Percentiles rank a stretch among this genome's conserved stretches.
Evolutionary conservation across 148 eudicot genomes (phyloP).

Genomic region (Camellia lanceoleosa): DNA sequence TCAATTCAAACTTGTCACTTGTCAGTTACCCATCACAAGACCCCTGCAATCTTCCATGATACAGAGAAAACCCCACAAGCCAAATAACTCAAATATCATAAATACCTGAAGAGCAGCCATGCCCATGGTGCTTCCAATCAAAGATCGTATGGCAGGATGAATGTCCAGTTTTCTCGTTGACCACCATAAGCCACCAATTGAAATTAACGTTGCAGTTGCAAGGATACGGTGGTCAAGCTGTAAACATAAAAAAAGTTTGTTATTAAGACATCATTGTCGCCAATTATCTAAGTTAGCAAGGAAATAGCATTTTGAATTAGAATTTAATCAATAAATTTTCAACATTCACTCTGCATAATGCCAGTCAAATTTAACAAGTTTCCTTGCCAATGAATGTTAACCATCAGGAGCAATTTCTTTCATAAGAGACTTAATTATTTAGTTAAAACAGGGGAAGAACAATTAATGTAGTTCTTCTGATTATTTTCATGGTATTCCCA

Average conservation of each 20-base stretch:
- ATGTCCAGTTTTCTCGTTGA: slow-evolving; percentile 74
- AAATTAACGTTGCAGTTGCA: slow-evolving; percentile 70
- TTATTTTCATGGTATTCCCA: not conserved
- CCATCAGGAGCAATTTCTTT: not conserved
- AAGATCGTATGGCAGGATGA: slow-evolving; percentile 79
- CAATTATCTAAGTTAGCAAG: not conserved
- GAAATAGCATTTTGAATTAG: not conserved
- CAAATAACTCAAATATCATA: slow-evolving; percentile 2
- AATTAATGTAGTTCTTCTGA: not conserved
- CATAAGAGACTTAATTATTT: not conserved
- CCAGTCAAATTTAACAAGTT: not conserved
- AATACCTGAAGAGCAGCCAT: slow-evolving; percentile 94
- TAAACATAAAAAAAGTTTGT: slow-evolving; percentile 6
- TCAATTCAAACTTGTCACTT: not conserved
- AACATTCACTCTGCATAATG: not conserved
- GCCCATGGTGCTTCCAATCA: slow-evolving; percentile 76
- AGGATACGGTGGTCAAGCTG: slow-evolving; percentile 97
- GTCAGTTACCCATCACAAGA: not conserved
- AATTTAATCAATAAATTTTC: not conserved
- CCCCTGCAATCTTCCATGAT: not conserved
- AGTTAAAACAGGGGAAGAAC: not conserved
- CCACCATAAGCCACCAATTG: slow-evolving; percentile 77
- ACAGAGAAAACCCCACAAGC: not conserved
- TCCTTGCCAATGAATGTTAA: not conserved
- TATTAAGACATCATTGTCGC: not conserved